A percentile compares a stretch with the other conserved stretches of the same genome.
These are phyloP conservation scores for Monilinia fructigena DNA, from an alignment of 2,329 filamentous ascomycete genomes.

Conservation along the genomic window DNA sequence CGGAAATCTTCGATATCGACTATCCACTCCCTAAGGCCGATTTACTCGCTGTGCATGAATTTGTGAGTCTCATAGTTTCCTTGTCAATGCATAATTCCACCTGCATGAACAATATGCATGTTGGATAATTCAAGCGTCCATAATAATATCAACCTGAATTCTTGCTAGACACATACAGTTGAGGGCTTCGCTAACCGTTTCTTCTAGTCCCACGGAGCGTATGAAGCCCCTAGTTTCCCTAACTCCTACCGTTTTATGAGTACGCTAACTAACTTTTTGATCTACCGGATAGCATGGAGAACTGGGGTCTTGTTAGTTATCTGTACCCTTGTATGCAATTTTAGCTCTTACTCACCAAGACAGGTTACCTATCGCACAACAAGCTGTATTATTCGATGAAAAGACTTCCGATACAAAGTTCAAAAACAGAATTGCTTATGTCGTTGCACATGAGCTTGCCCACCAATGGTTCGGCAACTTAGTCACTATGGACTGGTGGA, in stretches of 20 bases:
- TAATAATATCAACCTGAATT: background rate
- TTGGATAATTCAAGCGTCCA: background rate
- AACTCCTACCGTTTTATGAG: background rate
- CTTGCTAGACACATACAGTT: background rate
- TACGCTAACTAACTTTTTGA: constrained; percentile 1
- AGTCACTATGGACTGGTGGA: constrained; percentile 97
- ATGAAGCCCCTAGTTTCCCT: constrained; percentile 45
- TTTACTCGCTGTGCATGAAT: constrained; percentile 87
- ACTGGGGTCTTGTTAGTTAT: constrained; percentile 92
- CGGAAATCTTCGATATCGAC: constrained; percentile 88
- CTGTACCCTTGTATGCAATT: constrained; percentile 33
- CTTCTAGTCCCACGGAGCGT: constrained; percentile 63
- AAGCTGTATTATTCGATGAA: constrained; percentile 90
- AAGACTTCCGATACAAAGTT: constrained; percentile 85
- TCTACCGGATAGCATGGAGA: constrained; percentile 49
- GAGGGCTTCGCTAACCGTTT: constrained; percentile 42
- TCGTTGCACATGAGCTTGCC: constrained; percentile 95
- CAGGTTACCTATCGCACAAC: constrained; percentile 89
- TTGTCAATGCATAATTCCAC: background rate
- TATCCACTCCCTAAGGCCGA: constrained; percentile 93
- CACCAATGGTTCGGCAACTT: constrained; percentile 97
- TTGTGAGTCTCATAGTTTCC: constrained; percentile 53
- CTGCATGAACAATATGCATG: background rate
- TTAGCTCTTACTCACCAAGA: constrained; percentile 1
- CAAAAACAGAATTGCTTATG: constrained; percentile 92